Base-by-base conservation (phyloP, 1,139 yeast species). In the Saccharomyces hybrid region DNA sequence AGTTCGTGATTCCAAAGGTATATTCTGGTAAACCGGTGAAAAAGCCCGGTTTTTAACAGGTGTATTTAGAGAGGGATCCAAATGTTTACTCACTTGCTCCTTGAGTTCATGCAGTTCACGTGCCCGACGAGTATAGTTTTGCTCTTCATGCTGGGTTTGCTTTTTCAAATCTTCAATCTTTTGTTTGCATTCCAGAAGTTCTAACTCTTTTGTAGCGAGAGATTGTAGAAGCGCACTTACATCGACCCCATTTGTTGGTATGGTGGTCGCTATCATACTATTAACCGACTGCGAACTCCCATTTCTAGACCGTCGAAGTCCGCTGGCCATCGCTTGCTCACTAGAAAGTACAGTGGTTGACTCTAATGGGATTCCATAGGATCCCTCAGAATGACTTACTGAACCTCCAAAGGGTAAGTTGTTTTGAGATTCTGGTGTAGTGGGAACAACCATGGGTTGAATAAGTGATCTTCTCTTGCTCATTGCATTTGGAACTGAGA, bases 151-250 rank as follows among this genome's bases (percentile, higher is more conserved):
- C 5, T 50, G 46, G 25, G 68, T 49, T 34, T 63, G 62, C 42
- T 58, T 64, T 51, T 62, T 67, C 44, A 68, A 46, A 23, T 68
- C 72, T 44, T 70, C 71, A 29, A 70, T 60, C 29, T 62, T 62
- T 49, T 62, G 66, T 52, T 68, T 69, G 14, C 67, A 60, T 47
- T 69, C 72, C 50, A 70, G 54, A 32, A 70, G 51, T 48, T 68
- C 69, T 13, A 65, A 57, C 50, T 70, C 73, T 53, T 67, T 68
- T 50, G 60, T 62, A 3, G 73, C 73, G 34, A 70, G 55, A 29
- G 57, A 60, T 48, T 64, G 65, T 42, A 64, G 42, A 27, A 63
- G 50, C 2, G 57, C 44, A 48, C 56, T 60, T 8, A 61, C 57
- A 47, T 61, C 64, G 54, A 46, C n/a, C 49, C 52, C 34, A 11